Evolutionary conservation across 495 filamentous ascomycete species (phyloP).

Genomic region (Neurospora pannonica): DNA sequence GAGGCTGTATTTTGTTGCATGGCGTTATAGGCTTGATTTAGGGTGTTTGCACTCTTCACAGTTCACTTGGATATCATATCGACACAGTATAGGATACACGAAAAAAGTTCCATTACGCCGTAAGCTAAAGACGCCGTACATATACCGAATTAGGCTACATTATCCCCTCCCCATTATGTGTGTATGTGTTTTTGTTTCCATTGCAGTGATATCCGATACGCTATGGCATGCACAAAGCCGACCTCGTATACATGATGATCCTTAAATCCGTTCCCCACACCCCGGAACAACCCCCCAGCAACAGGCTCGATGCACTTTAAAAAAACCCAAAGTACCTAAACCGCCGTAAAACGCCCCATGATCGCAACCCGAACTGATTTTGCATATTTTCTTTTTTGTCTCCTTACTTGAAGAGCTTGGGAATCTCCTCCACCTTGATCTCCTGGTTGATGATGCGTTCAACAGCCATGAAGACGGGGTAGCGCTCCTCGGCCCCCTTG

Average conservation of each 20-base stretch:
- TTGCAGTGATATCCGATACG: not conserved
- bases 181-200: not conserved
- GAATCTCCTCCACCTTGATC: slow-evolving; percentile 52
- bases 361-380: not conserved
- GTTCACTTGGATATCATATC: not conserved
- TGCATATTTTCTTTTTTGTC: not conserved
- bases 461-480: slow-evolving; percentile 84
- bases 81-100: not conserved
- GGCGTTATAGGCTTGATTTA: not conserved
- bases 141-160: not conserved
- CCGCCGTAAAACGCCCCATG: not conserved
- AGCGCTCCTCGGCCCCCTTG: slow-evolving; percentile 67
- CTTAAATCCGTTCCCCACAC: not conserved
- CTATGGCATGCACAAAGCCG: not conserved
- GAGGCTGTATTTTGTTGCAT: not conserved
- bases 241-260: not conserved
- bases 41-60: not conserved
- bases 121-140: not conserved
- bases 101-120: not conserved
- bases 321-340: not conserved
- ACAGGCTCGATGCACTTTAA: not conserved
- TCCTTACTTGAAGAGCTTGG: slow-evolving; percentile 41
- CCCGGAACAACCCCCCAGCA: not conserved
- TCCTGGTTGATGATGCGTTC: slow-evolving; percentile 54
- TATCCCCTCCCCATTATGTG: not conserved